Percentiles rank a stretch among this genome's conserved stretches.
Evolutionary conservation across 352 stramenopile genomes (phyloP).

Genomic region (Phytophthora sp.): DNA sequence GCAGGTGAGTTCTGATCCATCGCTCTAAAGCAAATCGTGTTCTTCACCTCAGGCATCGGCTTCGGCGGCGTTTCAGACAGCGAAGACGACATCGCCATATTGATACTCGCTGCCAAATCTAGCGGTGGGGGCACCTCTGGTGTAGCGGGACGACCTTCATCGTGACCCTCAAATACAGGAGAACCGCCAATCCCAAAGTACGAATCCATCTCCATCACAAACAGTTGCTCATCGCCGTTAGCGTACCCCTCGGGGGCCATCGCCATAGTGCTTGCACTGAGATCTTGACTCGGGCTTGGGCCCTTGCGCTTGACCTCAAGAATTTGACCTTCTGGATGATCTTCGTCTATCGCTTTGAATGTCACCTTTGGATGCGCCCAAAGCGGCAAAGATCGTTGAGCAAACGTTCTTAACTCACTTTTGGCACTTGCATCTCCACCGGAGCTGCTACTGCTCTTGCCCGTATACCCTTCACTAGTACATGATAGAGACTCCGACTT

Average conservation of each 20-base stretch:
- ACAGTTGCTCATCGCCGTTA: slow-evolving; percentile 73
- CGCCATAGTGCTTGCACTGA: slow-evolving; percentile 34
- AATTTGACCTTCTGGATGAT: slow-evolving; percentile 57
- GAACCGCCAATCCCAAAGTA: slow-evolving; percentile 87
- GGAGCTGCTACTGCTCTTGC: slow-evolving; percentile 3
- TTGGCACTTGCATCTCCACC: slow-evolving; percentile 38
- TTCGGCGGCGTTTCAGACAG: slow-evolving; percentile 49
- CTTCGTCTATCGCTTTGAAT: slow-evolving; percentile 62
- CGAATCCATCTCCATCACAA: slow-evolving; percentile 88
- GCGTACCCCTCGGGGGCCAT: slow-evolving; percentile 36
- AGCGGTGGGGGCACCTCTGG: slow-evolving; percentile 61
- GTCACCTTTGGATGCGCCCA: slow-evolving; percentile 82
- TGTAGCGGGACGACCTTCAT: slow-evolving; percentile 15
- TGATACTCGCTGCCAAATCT: slow-evolving; percentile 73
- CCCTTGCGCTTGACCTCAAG: slow-evolving; percentile 80
- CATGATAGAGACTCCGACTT: slow-evolving; percentile 36
- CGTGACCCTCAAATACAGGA: slow-evolving; percentile 66
- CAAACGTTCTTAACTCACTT: slow-evolving; percentile 75
- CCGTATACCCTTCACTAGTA: slow-evolving; percentile 14
- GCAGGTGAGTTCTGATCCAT: slow-evolving; percentile 25
- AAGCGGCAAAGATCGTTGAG: slow-evolving; percentile 63
- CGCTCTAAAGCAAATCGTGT: slow-evolving; percentile 42
- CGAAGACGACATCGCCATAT: slow-evolving; percentile 78
- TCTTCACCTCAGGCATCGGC: slow-evolving; percentile 37
- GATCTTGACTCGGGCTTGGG: slow-evolving; percentile 54